Conservation (phyloP, 192 early-diverging fungal species). For the Coemansia sp. region DNA sequence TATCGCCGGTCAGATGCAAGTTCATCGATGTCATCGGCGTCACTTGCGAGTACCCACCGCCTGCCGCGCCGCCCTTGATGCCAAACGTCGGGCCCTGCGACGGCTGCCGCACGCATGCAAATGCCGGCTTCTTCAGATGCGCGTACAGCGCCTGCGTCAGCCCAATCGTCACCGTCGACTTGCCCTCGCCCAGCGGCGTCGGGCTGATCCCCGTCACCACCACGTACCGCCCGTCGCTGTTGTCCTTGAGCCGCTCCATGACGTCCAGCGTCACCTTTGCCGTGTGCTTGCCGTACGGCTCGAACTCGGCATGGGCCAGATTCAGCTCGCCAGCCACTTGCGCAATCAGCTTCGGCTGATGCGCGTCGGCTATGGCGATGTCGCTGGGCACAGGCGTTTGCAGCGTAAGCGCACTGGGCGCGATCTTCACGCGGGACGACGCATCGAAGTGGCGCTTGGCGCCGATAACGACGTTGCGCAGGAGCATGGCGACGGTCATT, state of each 20-base stretch:
- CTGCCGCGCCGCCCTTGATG: slow-evolving; percentile 98
- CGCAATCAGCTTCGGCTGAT: slow-evolving; percentile 82
- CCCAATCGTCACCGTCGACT: slow-evolving; percentile 96
- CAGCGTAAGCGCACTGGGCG: slow-evolving; percentile 64
- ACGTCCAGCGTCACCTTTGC: slow-evolving; percentile 87
- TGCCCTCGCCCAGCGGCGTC: slow-evolving; percentile 97
- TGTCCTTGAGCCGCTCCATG: slow-evolving; percentile 76
- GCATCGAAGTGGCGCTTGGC: slow-evolving; percentile 70
- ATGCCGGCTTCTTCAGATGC: slow-evolving; percentile 79
- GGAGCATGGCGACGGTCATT: slow-evolving; percentile 98
- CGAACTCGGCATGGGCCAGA: slow-evolving; percentile 71
- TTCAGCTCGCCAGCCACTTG: slow-evolving; percentile 83
- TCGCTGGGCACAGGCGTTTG: slow-evolving; percentile 86
- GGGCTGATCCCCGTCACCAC: slow-evolving; percentile 98
- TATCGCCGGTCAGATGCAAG: slow-evolving; percentile 97
- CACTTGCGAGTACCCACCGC: slow-evolving; percentile 98
- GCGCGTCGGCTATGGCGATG: slow-evolving; percentile 89
- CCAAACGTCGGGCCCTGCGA: slow-evolving; percentile 99
- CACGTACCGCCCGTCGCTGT: slow-evolving; percentile 84
- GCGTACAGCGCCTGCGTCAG: slow-evolving; percentile 95
- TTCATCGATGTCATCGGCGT: slow-evolving; percentile 99
- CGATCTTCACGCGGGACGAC: slow-evolving; percentile 54
- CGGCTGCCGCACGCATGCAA: slow-evolving; percentile 98
- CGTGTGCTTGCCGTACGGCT: slow-evolving; percentile 84
- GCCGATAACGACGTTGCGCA: slow-evolving; percentile 82